Conservation (phyloP, 1,284 basidiomycete genomes). For the Puccinia triticina region DNA sequence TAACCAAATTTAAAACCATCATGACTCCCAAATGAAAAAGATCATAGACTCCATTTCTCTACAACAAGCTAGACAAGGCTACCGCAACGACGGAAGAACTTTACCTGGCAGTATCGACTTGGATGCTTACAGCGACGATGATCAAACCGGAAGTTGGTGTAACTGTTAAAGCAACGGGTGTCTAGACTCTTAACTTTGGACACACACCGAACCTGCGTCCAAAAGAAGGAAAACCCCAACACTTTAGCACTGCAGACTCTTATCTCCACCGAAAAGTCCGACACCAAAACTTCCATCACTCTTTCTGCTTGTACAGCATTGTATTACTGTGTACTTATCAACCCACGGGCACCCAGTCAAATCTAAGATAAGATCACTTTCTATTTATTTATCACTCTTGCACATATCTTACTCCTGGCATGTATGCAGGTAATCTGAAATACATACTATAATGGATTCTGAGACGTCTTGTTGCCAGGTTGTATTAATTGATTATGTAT, state of each 20-base stretch:
- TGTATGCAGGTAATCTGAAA: background rate
- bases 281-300: background rate
- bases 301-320: background rate
- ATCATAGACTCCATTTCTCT: conserved; percentile 62
- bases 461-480: too few relatives aligned
- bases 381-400: background rate
- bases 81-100: background rate
- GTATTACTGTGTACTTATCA: background rate
- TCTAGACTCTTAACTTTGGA: too few relatives aligned
- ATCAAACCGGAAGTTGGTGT: conserved; percentile 39
- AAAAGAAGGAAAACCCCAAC: too few relatives aligned
- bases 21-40: conserved; percentile 53
- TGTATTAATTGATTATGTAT: too few relatives aligned
- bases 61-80: conserved; percentile 55
- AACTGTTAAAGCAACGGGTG: background rate
- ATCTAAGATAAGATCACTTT: background rate
- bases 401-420: background rate
- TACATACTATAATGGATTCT: too few relatives aligned
- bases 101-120: conserved; percentile 44
- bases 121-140: conserved; percentile 36
- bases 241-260: too few relatives aligned
- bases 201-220: too few relatives aligned
- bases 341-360: background rate
- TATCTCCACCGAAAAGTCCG: too few relatives aligned
- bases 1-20: background rate